Conservation (phyloP, 2,329 filamentous ascomycete genomes). For the Ascochyta fabae region DNA sequence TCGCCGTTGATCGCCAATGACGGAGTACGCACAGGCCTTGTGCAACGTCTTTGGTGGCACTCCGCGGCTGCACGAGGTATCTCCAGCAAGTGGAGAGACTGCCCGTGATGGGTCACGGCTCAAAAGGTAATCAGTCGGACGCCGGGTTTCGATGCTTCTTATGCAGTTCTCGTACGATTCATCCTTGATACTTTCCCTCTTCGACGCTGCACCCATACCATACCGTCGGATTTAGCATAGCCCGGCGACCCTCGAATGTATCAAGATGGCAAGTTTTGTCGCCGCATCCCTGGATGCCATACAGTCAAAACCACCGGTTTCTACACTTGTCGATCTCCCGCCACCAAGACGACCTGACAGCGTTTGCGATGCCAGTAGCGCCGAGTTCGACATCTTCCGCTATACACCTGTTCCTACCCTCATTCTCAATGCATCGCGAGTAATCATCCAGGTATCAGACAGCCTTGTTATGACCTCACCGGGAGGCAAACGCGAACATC, state of each 20-base stretch:
- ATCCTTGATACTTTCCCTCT: conserved; percentile 4
- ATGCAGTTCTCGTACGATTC: conserved; percentile 34
- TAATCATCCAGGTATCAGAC: conserved; percentile 55
- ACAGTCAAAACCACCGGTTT: conserved; percentile 13
- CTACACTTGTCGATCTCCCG: conserved; percentile 25
- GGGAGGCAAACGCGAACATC: conserved; percentile 39
- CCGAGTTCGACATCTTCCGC: conserved; percentile 38
- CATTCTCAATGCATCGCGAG: conserved; percentile 58
- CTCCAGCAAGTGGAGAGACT: neutral
- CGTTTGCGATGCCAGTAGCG: conserved; percentile 13
- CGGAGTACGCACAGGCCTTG: conserved; percentile 3
- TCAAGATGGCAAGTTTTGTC: conserved; percentile 20
- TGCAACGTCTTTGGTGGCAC: conserved; percentile 4
- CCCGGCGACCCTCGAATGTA: conserved; percentile 3
- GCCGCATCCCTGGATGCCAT: conserved; percentile 17
- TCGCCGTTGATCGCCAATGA: neutral
- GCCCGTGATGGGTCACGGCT: conserved; percentile 1
- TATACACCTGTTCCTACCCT: conserved; percentile 51
- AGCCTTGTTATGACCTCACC: conserved; percentile 49
- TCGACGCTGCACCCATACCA: conserved; percentile 7
- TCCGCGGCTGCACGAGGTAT: neutral
- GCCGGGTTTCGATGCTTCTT: conserved; percentile 8
- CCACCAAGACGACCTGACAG: conserved; percentile 12
- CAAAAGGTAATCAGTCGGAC: conserved; percentile 9
- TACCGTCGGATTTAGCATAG: conserved; percentile 17